A percentile compares a stretch with the other conserved stretches of the same genome.
Evolutionary conservation across 495 filamentous ascomycete genomes (phyloP).

Genomic region (Penicillium riverlandense): DNA sequence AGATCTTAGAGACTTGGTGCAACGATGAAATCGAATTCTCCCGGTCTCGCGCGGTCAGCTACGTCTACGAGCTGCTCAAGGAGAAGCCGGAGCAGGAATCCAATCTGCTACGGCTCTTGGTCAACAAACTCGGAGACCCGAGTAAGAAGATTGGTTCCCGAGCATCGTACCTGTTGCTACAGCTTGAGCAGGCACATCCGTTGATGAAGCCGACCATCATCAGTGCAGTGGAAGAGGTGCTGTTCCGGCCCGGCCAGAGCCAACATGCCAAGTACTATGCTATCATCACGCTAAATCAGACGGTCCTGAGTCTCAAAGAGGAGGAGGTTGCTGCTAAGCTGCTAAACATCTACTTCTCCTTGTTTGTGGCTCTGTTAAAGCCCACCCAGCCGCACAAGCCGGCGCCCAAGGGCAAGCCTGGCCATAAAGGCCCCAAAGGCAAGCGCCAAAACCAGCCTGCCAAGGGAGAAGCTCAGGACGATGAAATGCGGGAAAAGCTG

Average conservation of each 20-base stretch:
- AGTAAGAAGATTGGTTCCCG: conserved; percentile 91
- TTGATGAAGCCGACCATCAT: conserved; percentile 88
- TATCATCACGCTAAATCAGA: conserved; percentile 94
- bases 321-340: conserved; percentile 74
- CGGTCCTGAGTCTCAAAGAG: conserved; percentile 77
- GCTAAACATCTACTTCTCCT: conserved; percentile 79
- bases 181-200: conserved; percentile 79
- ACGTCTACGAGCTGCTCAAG: conserved; percentile 81
- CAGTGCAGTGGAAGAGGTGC: conserved; percentile 75
- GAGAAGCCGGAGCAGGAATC: conserved; percentile 97
- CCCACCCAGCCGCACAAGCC: conserved; percentile 31
- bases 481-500: conserved; percentile 80
- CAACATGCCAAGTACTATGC: conserved; percentile 90
- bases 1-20: conserved; percentile 84
- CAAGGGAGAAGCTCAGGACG: conserved; percentile 43
- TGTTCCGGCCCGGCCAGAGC: conserved; percentile 81
- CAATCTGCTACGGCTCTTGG: conserved; percentile 80
- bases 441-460: conserved; percentile 45
- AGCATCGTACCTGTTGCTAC: conserved; percentile 85
- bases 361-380: conserved; percentile 75
- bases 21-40: conserved; percentile 92
- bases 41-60: conserved; percentile 73
- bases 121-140: conserved; percentile 92
- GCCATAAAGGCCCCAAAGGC: conserved; percentile 19
- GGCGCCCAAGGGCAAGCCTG: conserved; percentile 14